Percentiles rank a stretch among this genome's conserved stretches.
Conservation (phyloP, 164 flowering plant species). For the Tinospora cordifolia region DNA sequence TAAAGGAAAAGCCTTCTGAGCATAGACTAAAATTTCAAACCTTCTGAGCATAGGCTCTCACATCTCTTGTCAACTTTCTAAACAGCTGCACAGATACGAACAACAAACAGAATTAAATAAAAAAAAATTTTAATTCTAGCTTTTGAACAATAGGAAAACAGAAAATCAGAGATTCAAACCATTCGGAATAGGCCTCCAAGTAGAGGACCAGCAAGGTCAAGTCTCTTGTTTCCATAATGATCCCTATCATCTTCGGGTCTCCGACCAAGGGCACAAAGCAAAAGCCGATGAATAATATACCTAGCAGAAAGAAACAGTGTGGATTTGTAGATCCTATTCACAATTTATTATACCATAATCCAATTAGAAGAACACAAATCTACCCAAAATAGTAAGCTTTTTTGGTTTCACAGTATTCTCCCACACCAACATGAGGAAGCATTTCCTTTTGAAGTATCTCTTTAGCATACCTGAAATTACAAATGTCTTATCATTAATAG, state of each 20-base stretch:
- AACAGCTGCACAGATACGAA: conserved; percentile 56
- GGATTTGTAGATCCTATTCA: not conserved
- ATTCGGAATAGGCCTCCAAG: conserved; percentile 92
- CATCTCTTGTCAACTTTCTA: conserved; percentile 96
- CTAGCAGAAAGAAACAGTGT: conserved; percentile 28
- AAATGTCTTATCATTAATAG: not conserved
- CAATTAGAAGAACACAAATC: not conserved
- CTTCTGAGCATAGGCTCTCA: conserved; percentile 87
- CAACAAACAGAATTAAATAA: conserved; percentile 7
- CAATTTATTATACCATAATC: conserved; percentile 2
- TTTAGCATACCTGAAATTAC: conserved; percentile 66
- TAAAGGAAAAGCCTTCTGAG: conserved; percentile 59
- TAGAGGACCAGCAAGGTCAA: conserved; percentile 98
- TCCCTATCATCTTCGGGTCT: conserved; percentile 98
- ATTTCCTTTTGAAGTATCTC: conserved; percentile 97
- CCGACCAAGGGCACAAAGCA: conserved; percentile 89
- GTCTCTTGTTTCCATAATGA: conserved; percentile 96
- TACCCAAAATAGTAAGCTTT: conserved; percentile 98
- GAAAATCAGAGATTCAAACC: conserved; percentile 37
- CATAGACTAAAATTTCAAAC: conserved; percentile 45
- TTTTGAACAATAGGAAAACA: not conserved
- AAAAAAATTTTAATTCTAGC: not conserved
- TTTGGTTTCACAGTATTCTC: conserved; percentile 94
- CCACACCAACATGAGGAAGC: conserved; percentile 98
- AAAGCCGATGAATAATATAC: conserved; percentile 87